Evolutionary conservation across 441 rosid species (phyloP).

Genomic region (Syzygium malaccense): DNA sequence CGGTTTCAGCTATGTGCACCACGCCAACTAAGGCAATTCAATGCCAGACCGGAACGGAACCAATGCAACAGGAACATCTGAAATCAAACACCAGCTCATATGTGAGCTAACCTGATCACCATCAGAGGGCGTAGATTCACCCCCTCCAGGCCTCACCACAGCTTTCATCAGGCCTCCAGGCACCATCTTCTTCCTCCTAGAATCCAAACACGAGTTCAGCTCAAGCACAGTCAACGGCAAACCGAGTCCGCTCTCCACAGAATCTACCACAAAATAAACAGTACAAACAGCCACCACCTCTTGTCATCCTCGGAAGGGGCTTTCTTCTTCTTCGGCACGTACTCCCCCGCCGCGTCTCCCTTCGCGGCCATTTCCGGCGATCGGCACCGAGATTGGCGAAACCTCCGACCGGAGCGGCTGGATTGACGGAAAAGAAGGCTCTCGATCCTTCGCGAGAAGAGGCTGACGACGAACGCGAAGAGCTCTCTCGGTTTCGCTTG

Average conservation of each 20-base stretch:
- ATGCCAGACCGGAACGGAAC: neutral
- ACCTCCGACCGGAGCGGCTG: neutral
- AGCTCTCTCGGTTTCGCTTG: neutral
- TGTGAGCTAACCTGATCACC: slow-evolving; percentile 77
- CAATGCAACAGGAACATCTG: neutral
- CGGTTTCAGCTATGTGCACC: neutral
- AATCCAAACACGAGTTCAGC: neutral
- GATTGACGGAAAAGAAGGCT: neutral
- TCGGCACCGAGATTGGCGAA: neutral
- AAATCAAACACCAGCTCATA: neutral
- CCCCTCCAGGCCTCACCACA: slow-evolving; percentile 84
- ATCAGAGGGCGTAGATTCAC: slow-evolving; percentile 71
- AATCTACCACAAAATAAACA: neutral
- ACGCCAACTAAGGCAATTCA: neutral
- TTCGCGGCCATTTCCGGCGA: slow-evolving; percentile 32
- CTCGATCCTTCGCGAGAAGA: neutral
- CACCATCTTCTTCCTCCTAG: slow-evolving; percentile 80
- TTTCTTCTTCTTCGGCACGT: slow-evolving; percentile 39
- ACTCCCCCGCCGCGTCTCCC: slow-evolving; percentile 25
- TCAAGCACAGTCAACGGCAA: neutral
- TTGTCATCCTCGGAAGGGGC: slow-evolving; percentile 55
- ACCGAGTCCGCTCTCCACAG: neutral
- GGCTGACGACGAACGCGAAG: neutral
- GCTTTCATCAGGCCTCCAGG: slow-evolving; percentile 96
- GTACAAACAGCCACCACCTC: slow-evolving; percentile 21